A percentile compares a stretch with the other conserved stretches of the same genome.
Conservation (phyloP, 441 rosid genomes). For the Codiaeum variegatum region DNA sequence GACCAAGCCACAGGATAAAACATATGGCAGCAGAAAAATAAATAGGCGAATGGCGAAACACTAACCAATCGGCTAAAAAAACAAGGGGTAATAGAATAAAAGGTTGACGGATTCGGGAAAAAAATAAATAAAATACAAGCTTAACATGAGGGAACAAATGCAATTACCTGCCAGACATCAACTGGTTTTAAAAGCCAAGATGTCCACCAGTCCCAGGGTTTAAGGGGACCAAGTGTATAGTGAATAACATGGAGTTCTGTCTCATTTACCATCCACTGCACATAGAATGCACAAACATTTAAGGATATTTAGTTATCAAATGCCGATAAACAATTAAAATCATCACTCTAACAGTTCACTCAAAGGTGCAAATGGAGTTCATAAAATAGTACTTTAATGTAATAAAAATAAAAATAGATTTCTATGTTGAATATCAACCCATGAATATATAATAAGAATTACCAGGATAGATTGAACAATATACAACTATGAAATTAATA, state of each 20-base stretch:
- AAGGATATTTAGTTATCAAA: slow-evolving; percentile 2
- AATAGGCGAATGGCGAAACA: not conserved
- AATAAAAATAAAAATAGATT: not conserved
- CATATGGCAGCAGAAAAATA: not conserved
- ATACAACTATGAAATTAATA: not conserved
- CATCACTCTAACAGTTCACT: not conserved
- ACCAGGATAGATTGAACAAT: not conserved
- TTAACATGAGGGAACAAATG: slow-evolving; percentile 9
- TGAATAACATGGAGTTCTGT: slow-evolving; percentile 87
- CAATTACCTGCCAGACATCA: slow-evolving; percentile 89
- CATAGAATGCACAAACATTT: slow-evolving; percentile 11
- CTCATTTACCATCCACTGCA: slow-evolving; percentile 99
- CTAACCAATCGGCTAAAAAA: not conserved
- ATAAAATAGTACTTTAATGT: slow-evolving; percentile 2
- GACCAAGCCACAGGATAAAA: not conserved
- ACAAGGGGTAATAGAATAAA: not conserved
- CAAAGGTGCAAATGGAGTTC: not conserved
- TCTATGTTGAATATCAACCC: not conserved
- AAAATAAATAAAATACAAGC: not conserved
- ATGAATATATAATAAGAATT: not conserved
- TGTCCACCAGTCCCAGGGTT: slow-evolving; percentile 99
- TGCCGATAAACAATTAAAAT: not conserved
- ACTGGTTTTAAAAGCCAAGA: slow-evolving; percentile 97
- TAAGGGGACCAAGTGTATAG: slow-evolving; percentile 92
- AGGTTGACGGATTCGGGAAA: not conserved